Evolutionary conservation across 495 filamentous ascomycete genomes (phyloP).

Genomic region (Zalerion maritima): DNA sequence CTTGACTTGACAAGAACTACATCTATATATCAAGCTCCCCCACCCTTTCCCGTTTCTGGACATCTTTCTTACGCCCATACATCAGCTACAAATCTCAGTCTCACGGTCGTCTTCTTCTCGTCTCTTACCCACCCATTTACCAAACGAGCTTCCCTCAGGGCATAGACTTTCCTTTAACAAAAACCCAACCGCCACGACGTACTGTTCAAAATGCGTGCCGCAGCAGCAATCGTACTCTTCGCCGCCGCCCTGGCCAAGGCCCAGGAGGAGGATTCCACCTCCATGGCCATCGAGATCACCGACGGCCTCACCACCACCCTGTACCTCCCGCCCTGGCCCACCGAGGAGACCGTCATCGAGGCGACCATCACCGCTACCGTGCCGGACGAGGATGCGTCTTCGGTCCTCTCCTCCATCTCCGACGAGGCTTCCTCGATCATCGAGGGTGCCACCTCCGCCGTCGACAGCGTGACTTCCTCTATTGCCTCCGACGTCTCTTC

Average conservation of each 20-base stretch:
- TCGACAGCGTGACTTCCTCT: too few relatives aligned
- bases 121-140: neutral
- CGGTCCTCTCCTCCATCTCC: too few relatives aligned
- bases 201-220: conserved; percentile 6
- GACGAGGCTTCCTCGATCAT: too few relatives aligned
- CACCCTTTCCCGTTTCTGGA: conserved; percentile 1
- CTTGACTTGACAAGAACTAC: too few relatives aligned
- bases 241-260: conserved; percentile 4
- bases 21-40: conserved; percentile 2
- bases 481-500: too few relatives aligned
- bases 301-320: conserved; percentile 52
- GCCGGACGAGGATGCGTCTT: neutral
- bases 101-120: neutral
- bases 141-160: neutral
- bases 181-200: too few relatives aligned
- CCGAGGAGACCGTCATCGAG: conserved; percentile 1
- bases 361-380: neutral
- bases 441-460: too few relatives aligned
- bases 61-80: conserved; percentile 1
- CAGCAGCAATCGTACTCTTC: conserved; percentile 3
- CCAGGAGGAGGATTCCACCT: conserved; percentile 28
- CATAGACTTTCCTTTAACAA: too few relatives aligned
- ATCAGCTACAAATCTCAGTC: conserved; percentile 1
- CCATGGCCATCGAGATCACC: conserved; percentile 40
- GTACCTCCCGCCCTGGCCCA: conserved; percentile 29